Evolutionary conservation across 805 yeast species (phyloP), one percentile per base, ranked within the genome.

Genomic region (Ogataea chonburiensis): DNA sequence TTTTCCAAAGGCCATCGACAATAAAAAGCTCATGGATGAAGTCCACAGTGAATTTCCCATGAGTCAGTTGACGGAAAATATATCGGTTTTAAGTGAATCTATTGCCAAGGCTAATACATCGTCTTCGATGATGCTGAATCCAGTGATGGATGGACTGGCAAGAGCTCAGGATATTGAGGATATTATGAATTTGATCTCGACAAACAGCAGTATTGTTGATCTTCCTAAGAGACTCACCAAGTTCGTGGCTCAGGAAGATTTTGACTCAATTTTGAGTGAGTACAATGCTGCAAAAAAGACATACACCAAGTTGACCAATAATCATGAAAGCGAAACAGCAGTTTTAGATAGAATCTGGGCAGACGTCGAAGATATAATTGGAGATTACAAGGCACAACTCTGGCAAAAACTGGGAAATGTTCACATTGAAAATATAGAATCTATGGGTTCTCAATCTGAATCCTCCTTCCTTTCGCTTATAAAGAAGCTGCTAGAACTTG

Each of bases 11-110:
- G 82, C 81, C 45, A 85, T 84, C 20, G 73, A 72, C 43, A 70
- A 80, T 17, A 84, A 84, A 50, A 73, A 81, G 16, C 65, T 75
- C 3, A 60, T 84, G 23, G 89, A 83, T 51, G 69, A 70, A 17
- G 77, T 81, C 4, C 72, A 77, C 42, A 63, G 58, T 14, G 79
- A 75, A 44, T 76, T 81, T 47, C 61, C 68, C 19, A 50, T 50
- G 18, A 54, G 54, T 16, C 46, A 46, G 21, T 31, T 59, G 20
- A 28, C 41, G 3, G 27, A 34, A n/a, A 52, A 49, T 18, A 38
- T 55, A 6, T 33, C 37, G 10, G 21, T 17, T 5, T 41, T 58
- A 31, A 42, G 68, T 24, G 67, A 61, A n/a, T 68, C 63, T 18
- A 60, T 75, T 13, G 66, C 67, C 24, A 63, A 71, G 12, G 73